Percentiles rank a stretch among this genome's conserved stretches.
Evolutionary conservation across 345 rosid species (phyloP).

Genomic region (Salix viminalis): DNA sequence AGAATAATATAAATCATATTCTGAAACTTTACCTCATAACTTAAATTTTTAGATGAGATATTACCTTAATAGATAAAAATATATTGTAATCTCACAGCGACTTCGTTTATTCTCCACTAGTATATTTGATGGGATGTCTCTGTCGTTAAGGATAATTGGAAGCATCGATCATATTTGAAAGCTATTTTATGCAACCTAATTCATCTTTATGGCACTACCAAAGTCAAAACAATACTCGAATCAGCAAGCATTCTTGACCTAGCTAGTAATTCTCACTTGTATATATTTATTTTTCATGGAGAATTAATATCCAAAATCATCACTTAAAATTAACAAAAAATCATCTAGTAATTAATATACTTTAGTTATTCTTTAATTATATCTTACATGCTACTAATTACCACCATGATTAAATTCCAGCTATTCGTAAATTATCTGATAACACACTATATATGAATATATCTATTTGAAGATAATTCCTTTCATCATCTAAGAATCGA

Average conservation of each 20-base stretch:
- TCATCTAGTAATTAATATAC: too few species aligned
- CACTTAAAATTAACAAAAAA: too few species aligned
- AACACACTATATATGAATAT: not conserved
- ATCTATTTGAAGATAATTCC: not conserved
- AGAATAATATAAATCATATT: too few species aligned
- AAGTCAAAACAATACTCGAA: conserved; percentile 14
- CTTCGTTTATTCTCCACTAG: conserved; percentile 49
- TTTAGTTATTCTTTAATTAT: too few species aligned
- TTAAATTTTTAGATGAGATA: too few species aligned
- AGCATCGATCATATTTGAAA: conserved; percentile 35
- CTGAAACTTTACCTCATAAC: rapidly evolving
- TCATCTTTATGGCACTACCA: conserved; percentile 11
- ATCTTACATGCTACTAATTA: too few species aligned
- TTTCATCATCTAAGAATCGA: not conserved
- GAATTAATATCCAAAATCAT: too few species aligned
- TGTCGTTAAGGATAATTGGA: conserved; percentile 43
- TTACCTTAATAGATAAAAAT: too few species aligned
- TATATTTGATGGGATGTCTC: conserved; percentile 46
- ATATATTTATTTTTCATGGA: too few species aligned
- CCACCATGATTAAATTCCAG: too few species aligned
- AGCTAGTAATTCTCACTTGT: not conserved
- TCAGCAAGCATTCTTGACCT: conserved; percentile 5
- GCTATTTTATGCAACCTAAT: conserved; percentile 37
- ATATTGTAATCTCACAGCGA: conserved; percentile 6
- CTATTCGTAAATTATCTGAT: too few species aligned